Evolutionary conservation across 345 rosid genomes (phyloP), one percentile per base, ranked within the genome.

Genomic region (Eucalyptus curtisii): DNA sequence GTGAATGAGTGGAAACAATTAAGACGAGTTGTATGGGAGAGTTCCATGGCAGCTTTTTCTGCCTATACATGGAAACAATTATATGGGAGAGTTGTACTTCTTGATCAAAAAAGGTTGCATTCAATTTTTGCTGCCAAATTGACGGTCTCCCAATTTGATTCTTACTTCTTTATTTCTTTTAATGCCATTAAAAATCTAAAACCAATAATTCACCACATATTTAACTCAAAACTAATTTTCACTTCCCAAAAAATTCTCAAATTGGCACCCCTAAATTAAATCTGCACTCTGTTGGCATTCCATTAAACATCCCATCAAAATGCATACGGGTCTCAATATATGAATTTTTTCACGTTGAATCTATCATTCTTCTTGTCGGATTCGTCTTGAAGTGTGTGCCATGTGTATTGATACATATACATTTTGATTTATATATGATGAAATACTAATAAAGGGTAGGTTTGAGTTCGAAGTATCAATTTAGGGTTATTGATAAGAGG

Each of bases 131-230:
- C 47, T 76, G 84, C 84, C 47, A 40, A 20, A 40, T 76, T 40
- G 84, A 76, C 84, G 1, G 82, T 40, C 27, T 76, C 47, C 30
- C 4, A 76, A 10, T 76, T 76, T 76, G 82, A 76, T 40, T 76
- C 13, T 3, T 10, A 37, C 47, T 76, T 40, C 22, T 40, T 40
- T 5, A 10, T 9, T 37, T 76, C 7, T 20, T 20, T 76, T 10
- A 37, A 33, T 20, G 13, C 4, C 27, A 20, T 2, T 10, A 40
- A 40, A 37, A 40, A 76, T 19, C 13, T 11, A 24, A 40, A 17
- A 40, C 27, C 2, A 2, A 76, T 0, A 40, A 40, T 4, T 76
- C 82, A 10, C 1, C 1, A 10, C 15, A 40, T 0, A 4, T 37
- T 37, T 37, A 40, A 40, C 3, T 22, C 9, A 4, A 4, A 40